phyloP scores from a whole-genome alignment of 257 asterid species.

The Gentiana macrophylla region DNA sequence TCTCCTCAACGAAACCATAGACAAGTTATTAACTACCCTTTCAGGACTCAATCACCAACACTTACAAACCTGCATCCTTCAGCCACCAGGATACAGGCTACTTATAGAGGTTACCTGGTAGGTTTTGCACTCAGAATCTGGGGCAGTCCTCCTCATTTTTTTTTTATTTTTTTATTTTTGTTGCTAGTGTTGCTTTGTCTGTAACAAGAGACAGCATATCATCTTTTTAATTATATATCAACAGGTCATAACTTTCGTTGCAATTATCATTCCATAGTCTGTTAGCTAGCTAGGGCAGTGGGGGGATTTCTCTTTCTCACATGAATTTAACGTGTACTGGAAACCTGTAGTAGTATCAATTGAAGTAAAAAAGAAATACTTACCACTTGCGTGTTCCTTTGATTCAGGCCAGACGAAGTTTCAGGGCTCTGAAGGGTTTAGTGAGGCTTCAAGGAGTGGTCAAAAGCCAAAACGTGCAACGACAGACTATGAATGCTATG shows the following conservation, averaged over 20 bases:
- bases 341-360: neutral
- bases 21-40: slow-evolving; percentile 28
- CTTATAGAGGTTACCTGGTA: slow-evolving; percentile 84
- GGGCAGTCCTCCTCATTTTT: neutral
- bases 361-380: neutral
- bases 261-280: too few relatives aligned
- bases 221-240: too few relatives aligned
- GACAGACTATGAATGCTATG: slow-evolving; percentile 81
- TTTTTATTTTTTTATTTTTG: too few relatives aligned
- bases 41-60: slow-evolving; percentile 60
- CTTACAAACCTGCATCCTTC: slow-evolving; percentile 40
- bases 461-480: slow-evolving; percentile 59
- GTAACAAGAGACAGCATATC: too few relatives aligned
- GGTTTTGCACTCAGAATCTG: slow-evolving; percentile 8
- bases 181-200: too few relatives aligned
- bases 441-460: slow-evolving; percentile 95
- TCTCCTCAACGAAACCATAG: slow-evolving; percentile 26
- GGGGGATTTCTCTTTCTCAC: neutral
- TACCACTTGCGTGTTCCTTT: neutral
- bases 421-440: slow-evolving; percentile 73
- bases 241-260: too few relatives aligned
- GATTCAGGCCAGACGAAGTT: slow-evolving; percentile 69
- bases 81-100: slow-evolving; percentile 76
- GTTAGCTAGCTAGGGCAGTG: neutral
- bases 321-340: neutral